Percentiles rank a stretch among this genome's conserved stretches.
Conservation (phyloP, 768 basidiomycete species). For the Rhizopogon salebrosus region DNA sequence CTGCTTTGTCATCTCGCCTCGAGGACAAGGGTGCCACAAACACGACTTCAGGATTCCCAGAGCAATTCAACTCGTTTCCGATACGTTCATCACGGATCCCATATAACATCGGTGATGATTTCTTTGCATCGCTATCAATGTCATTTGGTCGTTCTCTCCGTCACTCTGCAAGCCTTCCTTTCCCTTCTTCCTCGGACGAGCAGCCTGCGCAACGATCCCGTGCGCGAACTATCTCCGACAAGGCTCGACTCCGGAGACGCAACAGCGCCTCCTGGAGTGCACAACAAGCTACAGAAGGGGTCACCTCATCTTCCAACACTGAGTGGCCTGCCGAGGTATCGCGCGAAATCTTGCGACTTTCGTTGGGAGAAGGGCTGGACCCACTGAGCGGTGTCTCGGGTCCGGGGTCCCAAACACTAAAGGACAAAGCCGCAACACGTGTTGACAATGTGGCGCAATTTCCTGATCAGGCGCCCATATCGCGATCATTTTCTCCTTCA, state of each 20-base stretch:
- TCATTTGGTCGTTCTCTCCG: constrained; percentile 23
- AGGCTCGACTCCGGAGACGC: constrained; percentile 37
- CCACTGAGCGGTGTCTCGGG: not conserved
- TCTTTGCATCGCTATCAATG: constrained; percentile 18
- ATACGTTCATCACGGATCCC: constrained; percentile 6
- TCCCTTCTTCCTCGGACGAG: constrained; percentile 8
- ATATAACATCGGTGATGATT: constrained; percentile 9
- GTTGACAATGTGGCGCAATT: constrained; percentile 10
- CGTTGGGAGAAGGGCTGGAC: constrained; percentile 30
- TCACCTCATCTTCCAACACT: constrained; percentile 24
- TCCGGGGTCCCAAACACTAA: constrained; percentile 18
- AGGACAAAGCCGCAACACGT: constrained; percentile 14
- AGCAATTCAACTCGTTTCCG: constrained; percentile 21
- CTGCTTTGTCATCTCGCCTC: constrained; percentile 18
- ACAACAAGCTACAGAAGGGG: constrained; percentile 36
- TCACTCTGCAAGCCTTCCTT: constrained; percentile 24
- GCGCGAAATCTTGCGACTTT: constrained; percentile 47
- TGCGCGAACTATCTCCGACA: constrained; percentile 27
- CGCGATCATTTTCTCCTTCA: constrained; percentile 25
- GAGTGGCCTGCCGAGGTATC: constrained; percentile 59
- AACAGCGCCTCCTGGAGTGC: constrained; percentile 57
- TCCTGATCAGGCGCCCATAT: constrained; percentile 13
- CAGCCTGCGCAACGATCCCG: constrained; percentile 10
- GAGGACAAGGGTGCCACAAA: constrained; percentile 7
- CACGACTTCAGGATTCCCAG: constrained; percentile 7